Evolutionary conservation across 495 filamentous ascomycete species (phyloP), one percentile per base, ranked within the genome.

Genomic region (Viridothelium virens): DNA sequence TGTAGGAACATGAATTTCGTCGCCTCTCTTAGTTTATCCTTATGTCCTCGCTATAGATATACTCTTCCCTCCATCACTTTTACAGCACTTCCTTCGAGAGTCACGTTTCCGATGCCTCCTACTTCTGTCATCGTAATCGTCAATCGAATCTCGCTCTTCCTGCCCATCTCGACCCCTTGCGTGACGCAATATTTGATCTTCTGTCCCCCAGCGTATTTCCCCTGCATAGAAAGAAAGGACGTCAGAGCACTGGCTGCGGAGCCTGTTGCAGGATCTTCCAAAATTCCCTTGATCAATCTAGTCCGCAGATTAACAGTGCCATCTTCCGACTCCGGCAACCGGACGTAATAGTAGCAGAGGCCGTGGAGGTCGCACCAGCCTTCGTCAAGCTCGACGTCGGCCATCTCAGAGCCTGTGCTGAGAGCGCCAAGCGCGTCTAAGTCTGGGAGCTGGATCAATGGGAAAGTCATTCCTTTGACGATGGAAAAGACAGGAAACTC

Each of bases 141-240:
- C 47, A 83, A 73, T 3, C 76, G 75, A 68, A 86, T 86, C 56
- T 83, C 81, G 77, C 88, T 91, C 69, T 76, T 77, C 66, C 89
- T 77, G 0, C 87, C 89, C 86, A 91, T 92, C 77, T 92, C 89
- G 12, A 91, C 86, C 0, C 89, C 90, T 77, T 92, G 90, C 69
- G 82, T 83, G 63, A 92, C 71, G 56, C 76, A 75, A 70, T 83
- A 87, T 68, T 70, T 75, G 53, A 72, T 70, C 33, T 68, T 66
- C n/a, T 75, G 70, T 38, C 70, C 70, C 1, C 75, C 74, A 39
- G 73, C 68, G 31, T 61, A n/a, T 56, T 61, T 66, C 33, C 53
- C 9, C 75, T 71, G 76, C 59, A 88, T 70, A 7, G 85, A 78
- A 62, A 91, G 74, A 70, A 84, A 89, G 10, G 79, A 76, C 36